phyloP scores from a whole-genome alignment of 805 yeast genomes.

The Komagataella phaffii region DNA sequence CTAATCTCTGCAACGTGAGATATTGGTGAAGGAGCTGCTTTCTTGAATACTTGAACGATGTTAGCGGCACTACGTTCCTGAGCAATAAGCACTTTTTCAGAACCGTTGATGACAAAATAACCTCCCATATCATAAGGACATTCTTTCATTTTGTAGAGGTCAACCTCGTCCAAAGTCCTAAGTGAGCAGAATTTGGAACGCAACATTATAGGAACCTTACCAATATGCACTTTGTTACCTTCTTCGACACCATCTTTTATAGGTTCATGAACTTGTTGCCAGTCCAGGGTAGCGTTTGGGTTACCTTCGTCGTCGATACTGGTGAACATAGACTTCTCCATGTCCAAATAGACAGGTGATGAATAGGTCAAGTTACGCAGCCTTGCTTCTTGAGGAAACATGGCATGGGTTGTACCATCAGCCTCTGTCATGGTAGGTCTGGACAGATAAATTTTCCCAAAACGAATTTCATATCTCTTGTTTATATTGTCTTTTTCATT shows the following conservation, averaged over 20 bases:
- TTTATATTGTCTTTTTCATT: slow-evolving; percentile 82
- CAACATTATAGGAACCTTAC: slow-evolving; percentile 96
- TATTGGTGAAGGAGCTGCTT: slow-evolving; percentile 93
- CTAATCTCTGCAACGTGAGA: slow-evolving; percentile 95
- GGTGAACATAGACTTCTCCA: slow-evolving; percentile 79
- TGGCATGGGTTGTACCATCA: slow-evolving; percentile 98
- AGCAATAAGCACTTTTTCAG: slow-evolving; percentile 95
- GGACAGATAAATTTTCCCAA: slow-evolving; percentile 92
- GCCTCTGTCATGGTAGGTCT: slow-evolving; percentile 98
- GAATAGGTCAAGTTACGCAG: slow-evolving; percentile 92
- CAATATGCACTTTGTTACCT: slow-evolving; percentile 80
- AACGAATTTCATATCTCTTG: slow-evolving; percentile 90
- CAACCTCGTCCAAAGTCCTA: slow-evolving; percentile 81
- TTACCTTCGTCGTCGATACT: slow-evolving; percentile 59
- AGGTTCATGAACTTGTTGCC: slow-evolving; percentile 20
- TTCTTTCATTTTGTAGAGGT: slow-evolving; percentile 89
- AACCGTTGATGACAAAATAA: slow-evolving; percentile 94
- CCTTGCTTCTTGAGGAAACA: slow-evolving; percentile 97
- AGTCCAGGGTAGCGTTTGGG: slow-evolving; percentile 40
- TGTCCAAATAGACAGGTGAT: slow-evolving; percentile 91
- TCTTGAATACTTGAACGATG: slow-evolving; percentile 95
- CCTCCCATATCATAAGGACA: slow-evolving; percentile 99
- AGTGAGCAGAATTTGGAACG: slow-evolving; percentile 93
- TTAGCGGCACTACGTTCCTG: slow-evolving; percentile 98
- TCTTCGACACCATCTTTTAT: slow-evolving; percentile 42